A percentile compares a stretch with the other conserved stretches of the same genome.
These are phyloP conservation scores for Mikania micrantha DNA, from an alignment of 129 eudicot genomes.

Conservation along the genomic window DNA sequence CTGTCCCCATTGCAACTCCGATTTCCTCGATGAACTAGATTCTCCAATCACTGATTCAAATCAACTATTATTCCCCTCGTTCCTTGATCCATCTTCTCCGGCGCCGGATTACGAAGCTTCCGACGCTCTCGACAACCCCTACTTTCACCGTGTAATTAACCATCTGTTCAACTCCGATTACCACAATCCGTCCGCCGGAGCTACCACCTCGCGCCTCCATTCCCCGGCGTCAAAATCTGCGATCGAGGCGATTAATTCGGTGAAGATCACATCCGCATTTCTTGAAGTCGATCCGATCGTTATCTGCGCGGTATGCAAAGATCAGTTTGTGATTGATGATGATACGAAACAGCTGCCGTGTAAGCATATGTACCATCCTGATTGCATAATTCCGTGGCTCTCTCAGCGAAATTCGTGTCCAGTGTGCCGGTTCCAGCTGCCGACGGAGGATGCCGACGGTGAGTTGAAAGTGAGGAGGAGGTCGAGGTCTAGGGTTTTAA, in stretches of 20 bases:
- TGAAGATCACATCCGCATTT: conserved; percentile 23
- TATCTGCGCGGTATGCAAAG: conserved; percentile 75
- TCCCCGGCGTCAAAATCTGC: conserved; percentile 40
- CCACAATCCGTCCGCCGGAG: conserved; percentile 25
- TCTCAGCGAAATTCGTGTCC: conserved; percentile 62
- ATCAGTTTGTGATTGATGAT: conserved; percentile 37
- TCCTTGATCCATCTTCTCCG: conserved; percentile 24
- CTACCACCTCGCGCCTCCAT: conserved; percentile 25
- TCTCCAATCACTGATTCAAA: conserved; percentile 25
- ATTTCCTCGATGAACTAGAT: conserved; percentile 40
- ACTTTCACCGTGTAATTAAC: conserved; percentile 62
- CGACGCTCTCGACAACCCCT: conserved; percentile 50
- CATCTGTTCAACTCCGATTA: conserved; percentile 32
- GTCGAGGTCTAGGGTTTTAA: conserved; percentile 29
- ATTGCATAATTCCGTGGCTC: conserved; percentile 73
- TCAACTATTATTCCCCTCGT: conserved; percentile 16
- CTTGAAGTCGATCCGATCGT: conserved; percentile 39
- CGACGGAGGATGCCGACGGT: conserved; percentile 21
- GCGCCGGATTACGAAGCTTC: conserved; percentile 15
- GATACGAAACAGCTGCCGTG: conserved; percentile 61
- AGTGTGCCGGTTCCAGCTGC: conserved; percentile 56
- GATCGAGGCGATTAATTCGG: conserved; percentile 29
- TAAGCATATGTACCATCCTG: conserved; percentile 57
- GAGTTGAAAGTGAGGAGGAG: conserved; percentile 33
- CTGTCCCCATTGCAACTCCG: conserved; percentile 47